Evolutionary conservation across 2,329 filamentous ascomycete species (phyloP).

Genomic region (Ciborinia camelliae): DNA sequence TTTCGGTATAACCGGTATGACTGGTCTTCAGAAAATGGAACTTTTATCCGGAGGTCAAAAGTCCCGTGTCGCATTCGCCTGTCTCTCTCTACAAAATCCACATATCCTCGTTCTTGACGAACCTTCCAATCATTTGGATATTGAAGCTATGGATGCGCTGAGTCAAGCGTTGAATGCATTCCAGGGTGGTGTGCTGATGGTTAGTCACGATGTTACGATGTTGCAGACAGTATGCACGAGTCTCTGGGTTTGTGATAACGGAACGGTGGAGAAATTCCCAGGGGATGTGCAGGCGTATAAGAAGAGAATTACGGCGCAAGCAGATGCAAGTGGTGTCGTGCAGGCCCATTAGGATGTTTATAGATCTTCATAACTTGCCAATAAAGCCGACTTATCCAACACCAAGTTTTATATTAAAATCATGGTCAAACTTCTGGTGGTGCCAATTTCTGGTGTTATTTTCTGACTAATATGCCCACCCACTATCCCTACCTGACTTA

Average conservation of each 20-base stretch:
- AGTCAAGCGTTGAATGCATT: slow-evolving; percentile 80
- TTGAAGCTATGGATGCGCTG: slow-evolving; percentile 94
- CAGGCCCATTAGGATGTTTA: slow-evolving; percentile 29
- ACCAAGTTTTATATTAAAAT: not conserved
- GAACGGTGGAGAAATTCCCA: slow-evolving; percentile 92
- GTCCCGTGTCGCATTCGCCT: slow-evolving; percentile 97
- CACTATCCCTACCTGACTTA: not conserved
- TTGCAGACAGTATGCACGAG: slow-evolving; percentile 91
- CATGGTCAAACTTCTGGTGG: not conserved
- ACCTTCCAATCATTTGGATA: slow-evolving; percentile 97
- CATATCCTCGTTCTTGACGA: slow-evolving; percentile 98
- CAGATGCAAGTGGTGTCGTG: slow-evolving; percentile 79
- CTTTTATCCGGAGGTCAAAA: slow-evolving; percentile 96
- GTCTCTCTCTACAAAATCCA: slow-evolving; percentile 85
- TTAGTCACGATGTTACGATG: slow-evolving; percentile 99
- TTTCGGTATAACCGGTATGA: slow-evolving; percentile 87
- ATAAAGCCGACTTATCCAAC: not conserved
- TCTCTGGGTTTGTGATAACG: slow-evolving; percentile 94
- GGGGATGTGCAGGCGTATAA: slow-evolving; percentile 97
- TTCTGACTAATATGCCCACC: not conserved
- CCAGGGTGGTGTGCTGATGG: slow-evolving; percentile 94
- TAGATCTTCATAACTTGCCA: not conserved
- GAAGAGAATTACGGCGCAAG: slow-evolving; percentile 89
- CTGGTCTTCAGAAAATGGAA: slow-evolving; percentile 92
- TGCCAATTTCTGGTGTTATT: not conserved